A percentile compares a stretch with the other conserved stretches of the same genome.
Conservation (phyloP, 768 basidiomycete species). For the Favolaschia claudopus region DNA sequence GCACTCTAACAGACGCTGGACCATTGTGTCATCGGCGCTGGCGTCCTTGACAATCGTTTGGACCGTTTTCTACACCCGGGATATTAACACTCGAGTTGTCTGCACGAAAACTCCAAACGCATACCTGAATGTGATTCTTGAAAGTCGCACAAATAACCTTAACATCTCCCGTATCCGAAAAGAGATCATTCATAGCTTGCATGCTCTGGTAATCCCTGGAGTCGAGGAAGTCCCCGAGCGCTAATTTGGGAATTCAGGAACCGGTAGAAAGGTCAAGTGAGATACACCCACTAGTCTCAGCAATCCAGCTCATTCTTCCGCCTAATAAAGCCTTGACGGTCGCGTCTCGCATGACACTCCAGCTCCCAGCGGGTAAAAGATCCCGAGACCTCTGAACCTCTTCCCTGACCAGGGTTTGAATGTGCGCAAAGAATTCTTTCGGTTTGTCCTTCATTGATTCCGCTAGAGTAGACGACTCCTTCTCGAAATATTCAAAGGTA, state of each 20-base stretch:
- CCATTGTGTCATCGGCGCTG: conserved; percentile 77
- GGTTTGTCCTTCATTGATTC: conserved; percentile 51
- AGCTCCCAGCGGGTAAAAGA: conserved; percentile 59
- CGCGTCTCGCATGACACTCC: conserved; percentile 56
- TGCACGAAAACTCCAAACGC: conserved; percentile 9
- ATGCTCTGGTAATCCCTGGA: conserved; percentile 53
- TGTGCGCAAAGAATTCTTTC: conserved; percentile 60
- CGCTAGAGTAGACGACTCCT: conserved; percentile 53
- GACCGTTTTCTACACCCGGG: conserved; percentile 57
- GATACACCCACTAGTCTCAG: conserved; percentile 38
- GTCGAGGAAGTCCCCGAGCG: conserved; percentile 60
- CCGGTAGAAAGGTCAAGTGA: neutral
- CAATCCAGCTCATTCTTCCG: conserved; percentile 48
- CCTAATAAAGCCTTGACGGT: conserved; percentile 62
- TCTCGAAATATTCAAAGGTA: conserved; percentile 60
- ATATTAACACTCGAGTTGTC: neutral
- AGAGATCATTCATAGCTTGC: conserved; percentile 64
- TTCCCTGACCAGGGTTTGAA: conserved; percentile 54
- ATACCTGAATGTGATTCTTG: conserved; percentile 66
- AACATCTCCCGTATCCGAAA: conserved; percentile 62
- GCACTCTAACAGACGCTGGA: conserved; percentile 72
- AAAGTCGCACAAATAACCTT: conserved; percentile 67
- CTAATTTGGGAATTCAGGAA: conserved; percentile 42
- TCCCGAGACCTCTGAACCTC: conserved; percentile 63
- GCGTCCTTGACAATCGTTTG: conserved; percentile 70